These are phyloP conservation scores for Arthrobotrys musiformis DNA, from an alignment of 2,329 filamentous ascomycete genomes.

Conservation along the genomic window DNA sequence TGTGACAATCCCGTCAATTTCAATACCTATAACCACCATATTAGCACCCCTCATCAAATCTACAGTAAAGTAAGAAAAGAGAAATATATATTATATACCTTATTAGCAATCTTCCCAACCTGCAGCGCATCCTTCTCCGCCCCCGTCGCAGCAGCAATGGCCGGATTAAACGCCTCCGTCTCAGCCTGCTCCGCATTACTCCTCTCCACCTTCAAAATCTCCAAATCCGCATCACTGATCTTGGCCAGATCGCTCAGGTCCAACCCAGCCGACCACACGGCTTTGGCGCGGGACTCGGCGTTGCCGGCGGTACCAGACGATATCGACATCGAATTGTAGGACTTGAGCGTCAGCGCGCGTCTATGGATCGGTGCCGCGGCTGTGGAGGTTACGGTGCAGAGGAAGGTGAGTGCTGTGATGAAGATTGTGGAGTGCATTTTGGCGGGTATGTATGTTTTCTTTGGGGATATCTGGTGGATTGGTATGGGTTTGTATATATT, in stretches of 20 bases:
- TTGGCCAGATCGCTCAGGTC: conserved; percentile 64
- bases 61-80: neutral
- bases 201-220: conserved; percentile 67
- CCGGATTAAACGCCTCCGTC: conserved; percentile 68
- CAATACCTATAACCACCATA: conserved; percentile 65
- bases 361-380: conserved; percentile 38
- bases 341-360: conserved; percentile 52
- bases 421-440: conserved; percentile 52
- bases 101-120: conserved; percentile 59
- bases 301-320: conserved; percentile 65
- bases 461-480: neutral
- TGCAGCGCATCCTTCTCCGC: conserved; percentile 66
- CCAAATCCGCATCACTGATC: conserved; percentile 66
- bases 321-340: conserved; percentile 66
- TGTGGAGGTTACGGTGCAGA: conserved; percentile 48
- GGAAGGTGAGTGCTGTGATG: conserved; percentile 38
- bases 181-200: conserved; percentile 69
- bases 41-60: neutral
- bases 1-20: conserved; percentile 67
- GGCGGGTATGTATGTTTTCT: neutral
- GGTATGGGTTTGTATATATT: neutral
- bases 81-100: conserved; percentile 2
- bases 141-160: conserved; percentile 66
- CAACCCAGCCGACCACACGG: conserved; percentile 62
- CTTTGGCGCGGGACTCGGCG: conserved; percentile 64